phyloP scores from a whole-genome alignment of 2,329 filamentous ascomycete species.

The Fusarium oxysporum region DNA sequence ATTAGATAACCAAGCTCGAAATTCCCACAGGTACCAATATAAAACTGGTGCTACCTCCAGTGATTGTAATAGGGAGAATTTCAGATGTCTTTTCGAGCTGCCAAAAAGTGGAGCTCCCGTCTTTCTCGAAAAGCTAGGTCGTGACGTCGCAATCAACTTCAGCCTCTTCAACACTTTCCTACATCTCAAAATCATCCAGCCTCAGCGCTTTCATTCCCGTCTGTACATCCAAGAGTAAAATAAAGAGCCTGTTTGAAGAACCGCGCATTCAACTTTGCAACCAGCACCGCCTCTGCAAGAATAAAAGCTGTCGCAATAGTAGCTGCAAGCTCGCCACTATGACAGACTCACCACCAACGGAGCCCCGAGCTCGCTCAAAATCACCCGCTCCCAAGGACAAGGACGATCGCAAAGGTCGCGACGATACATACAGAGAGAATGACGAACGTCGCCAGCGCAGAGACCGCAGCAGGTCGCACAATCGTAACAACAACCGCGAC shows the following conservation, averaged over 20 bases:
- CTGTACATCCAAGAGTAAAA: not conserved
- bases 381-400: conserved; percentile 25
- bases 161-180: conserved; percentile 12
- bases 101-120: conserved; percentile 11
- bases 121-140: not conserved
- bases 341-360: conserved; percentile 32
- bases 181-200: not conserved
- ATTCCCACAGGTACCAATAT: not conserved
- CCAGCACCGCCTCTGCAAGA: not conserved
- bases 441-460: conserved; percentile 21
- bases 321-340: conserved; percentile 6
- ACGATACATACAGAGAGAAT: conserved; percentile 12
- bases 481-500: conserved; percentile 27
- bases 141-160: conserved; percentile 23
- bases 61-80: not conserved
- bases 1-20: not conserved
- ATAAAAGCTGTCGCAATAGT: not conserved
- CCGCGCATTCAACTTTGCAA: no score
- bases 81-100: not conserved
- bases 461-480: conserved; percentile 29
- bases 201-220: not conserved
- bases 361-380: conserved; percentile 31
- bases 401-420: conserved; percentile 11
- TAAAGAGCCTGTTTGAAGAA: not conserved
- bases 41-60: not conserved